Base-by-base conservation (phyloP, 805 yeast genomes). In the Starmera pachycereana region DNA sequence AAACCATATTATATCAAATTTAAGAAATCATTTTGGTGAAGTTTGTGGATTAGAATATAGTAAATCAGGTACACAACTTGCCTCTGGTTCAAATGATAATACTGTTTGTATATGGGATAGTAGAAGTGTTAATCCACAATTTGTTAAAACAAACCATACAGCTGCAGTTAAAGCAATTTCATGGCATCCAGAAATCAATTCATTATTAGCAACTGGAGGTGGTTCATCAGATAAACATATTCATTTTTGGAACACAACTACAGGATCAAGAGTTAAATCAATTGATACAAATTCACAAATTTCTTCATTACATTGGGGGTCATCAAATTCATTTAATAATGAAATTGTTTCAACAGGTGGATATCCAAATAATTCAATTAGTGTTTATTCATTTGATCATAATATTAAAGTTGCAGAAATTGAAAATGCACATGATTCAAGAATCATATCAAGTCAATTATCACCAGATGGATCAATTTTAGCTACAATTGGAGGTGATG, bases 401-500 rank as follows among this genome's bases (percentile, higher is more conserved):
- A 68, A 85, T 44, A 84, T 82, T 49, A 84, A 85, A 58, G 88
- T 90, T 3, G 96, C 95, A 6, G 94, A 86, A 49, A 84, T 92
- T 39, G 62, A 65, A 25, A 76, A 78, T 32, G 96, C 97, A 1
- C 98, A 92, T 56, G 96, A 87, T 47, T 76, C 92, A 12, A 71
- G 97, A 49, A 87, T 92, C 22, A 69, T 92, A 39, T 76, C 76
- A 45, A 82, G 96, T 25, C 78, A 87, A 36, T 57, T 92, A 39
- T 83, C 96, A 19, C 97, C 97, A 4, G 97, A 92, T 61, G 85
- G 83, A 12, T 75, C 85, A 39, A 85, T 94, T 0, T 63, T 92
- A 40, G 97, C 96, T 1, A 92, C 98, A 0, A 88, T 89, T 36
- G 94, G 97, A 3, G 94, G 95, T 11, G 97, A 92, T 61, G 98